Percentiles rank a stretch among this genome's conserved stretches.
phyloP scores from a whole-genome alignment of 176 grass and related monocot genomes.

The Hsuehochloa calcarea region DNA sequence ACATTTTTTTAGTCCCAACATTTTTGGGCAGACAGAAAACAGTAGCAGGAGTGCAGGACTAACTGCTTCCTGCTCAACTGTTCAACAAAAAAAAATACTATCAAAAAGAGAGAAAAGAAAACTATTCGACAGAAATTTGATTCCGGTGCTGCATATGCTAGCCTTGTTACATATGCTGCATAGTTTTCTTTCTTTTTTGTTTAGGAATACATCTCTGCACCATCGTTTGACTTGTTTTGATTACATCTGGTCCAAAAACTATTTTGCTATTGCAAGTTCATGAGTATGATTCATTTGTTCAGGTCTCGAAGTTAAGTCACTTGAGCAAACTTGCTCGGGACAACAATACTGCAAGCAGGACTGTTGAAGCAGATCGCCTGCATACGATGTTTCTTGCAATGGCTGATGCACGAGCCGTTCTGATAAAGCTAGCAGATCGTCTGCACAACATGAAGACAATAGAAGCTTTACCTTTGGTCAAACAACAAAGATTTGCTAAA shows the following conservation, averaged over 20 bases:
- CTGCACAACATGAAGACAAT: constrained; percentile 94
- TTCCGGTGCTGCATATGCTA: background rate
- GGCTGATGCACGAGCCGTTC: constrained; percentile 87
- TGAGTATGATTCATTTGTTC: constrained; percentile 30
- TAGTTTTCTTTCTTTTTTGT: background rate
- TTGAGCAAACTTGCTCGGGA: constrained; percentile 96
- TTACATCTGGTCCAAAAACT: background rate
- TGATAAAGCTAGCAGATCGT: constrained; percentile 90
- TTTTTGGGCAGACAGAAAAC: background rate
- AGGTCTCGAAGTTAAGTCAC: constrained; percentile 92
- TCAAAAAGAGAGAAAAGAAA: too few relatives aligned
- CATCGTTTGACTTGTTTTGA: background rate
- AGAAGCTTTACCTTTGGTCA: constrained; percentile 64
- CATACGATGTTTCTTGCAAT: constrained; percentile 98
- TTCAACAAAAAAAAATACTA: too few relatives aligned
- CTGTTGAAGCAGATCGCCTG: constrained; percentile 82
- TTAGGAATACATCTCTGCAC: background rate
- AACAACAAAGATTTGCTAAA: constrained; percentile 91
- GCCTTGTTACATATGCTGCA: background rate
- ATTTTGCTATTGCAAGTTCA: constrained; percentile 3
- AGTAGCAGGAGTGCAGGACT: background rate
- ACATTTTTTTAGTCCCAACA: background rate
- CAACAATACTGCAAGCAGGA: constrained; percentile 82
- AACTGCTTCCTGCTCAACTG: background rate
- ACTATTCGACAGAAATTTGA: background rate